phyloP scores from a whole-genome alignment of 2,329 filamentous ascomycete species.

The Periconia sp. region DNA sequence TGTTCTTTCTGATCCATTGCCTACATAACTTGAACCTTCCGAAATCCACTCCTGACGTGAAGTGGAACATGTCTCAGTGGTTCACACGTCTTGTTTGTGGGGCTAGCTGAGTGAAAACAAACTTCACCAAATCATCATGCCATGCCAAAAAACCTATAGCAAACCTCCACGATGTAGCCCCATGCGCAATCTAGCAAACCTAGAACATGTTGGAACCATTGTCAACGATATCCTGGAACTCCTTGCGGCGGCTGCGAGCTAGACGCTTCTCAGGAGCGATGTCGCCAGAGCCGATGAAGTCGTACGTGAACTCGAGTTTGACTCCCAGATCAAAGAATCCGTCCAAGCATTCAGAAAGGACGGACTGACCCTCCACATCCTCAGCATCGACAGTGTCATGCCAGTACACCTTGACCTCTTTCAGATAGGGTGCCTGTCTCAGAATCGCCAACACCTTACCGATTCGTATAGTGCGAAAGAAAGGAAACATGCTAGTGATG shows the following conservation, averaged over 20 bases:
- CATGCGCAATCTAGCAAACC: not conserved
- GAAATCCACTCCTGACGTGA: too few species aligned
- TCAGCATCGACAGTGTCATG: constrained; percentile 29
- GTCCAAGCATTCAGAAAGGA: constrained; percentile 27
- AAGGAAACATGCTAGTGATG: constrained; percentile 28
- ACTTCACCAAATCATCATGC: too few species aligned
- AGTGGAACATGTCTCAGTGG: too few species aligned
- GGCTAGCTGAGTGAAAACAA: too few species aligned
- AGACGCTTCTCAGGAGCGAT: constrained; percentile 26
- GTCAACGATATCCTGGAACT: constrained; percentile 31
- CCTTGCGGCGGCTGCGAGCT: constrained; percentile 29
- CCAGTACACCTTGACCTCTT: constrained; percentile 32
- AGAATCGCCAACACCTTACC: constrained; percentile 27
- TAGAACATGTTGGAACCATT: constrained; percentile 6
- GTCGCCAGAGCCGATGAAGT: constrained; percentile 27
- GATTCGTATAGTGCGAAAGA: constrained; percentile 27
- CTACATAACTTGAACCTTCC: too few species aligned
- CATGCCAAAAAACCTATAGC: too few species aligned
- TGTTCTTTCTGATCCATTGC: too few species aligned
- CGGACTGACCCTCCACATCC: constrained; percentile 19
- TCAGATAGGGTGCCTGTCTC: constrained; percentile 25
- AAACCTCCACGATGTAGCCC: too few species aligned
- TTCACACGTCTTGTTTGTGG: too few species aligned
- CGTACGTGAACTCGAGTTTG: constrained; percentile 23
- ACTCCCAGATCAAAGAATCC: constrained; percentile 23